Conservation (phyloP, 345 rosid genomes). For the Gynandropsis gynandra region DNA sequence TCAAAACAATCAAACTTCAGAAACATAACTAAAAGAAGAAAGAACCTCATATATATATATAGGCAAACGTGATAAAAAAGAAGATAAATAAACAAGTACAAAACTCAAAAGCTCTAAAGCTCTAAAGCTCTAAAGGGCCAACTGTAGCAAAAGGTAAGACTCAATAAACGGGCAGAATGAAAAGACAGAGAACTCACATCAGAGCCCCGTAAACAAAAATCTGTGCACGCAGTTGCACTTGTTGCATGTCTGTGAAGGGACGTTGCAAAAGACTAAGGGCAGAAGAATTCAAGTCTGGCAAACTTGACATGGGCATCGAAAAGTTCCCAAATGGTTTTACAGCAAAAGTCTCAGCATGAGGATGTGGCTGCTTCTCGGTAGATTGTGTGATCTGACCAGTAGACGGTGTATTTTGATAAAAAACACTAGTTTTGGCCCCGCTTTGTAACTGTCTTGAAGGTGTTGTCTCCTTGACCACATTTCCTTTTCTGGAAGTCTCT, state of each 20-base stretch:
- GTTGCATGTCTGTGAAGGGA: constrained; percentile 94
- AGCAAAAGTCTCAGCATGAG: constrained; percentile 37
- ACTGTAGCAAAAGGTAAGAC: too few relatives aligned
- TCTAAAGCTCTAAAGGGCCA: too few relatives aligned
- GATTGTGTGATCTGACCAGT: constrained; percentile 44
- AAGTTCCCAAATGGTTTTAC: constrained; percentile 46
- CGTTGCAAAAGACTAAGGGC: constrained; percentile 55
- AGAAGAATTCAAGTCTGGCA: constrained; percentile 65
- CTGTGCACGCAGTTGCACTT: constrained; percentile 98
- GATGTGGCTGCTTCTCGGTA: constrained; percentile 50
- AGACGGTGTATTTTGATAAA: constrained; percentile 37
- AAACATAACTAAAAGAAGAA: constrained; percentile 16
- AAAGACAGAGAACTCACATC: constrained; percentile 49
- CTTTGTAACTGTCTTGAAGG: constrained; percentile 38
- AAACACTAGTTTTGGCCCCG: constrained; percentile 39
- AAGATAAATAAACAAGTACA: constrained; percentile 4
- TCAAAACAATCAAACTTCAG: constrained; percentile 13
- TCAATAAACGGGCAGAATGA: not conserved
- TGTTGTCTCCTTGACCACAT: constrained; percentile 33
- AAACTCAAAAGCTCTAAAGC: too few relatives aligned
- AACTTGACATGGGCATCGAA: constrained; percentile 39
- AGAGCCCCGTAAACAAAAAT: constrained; percentile 95
- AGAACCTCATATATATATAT: not conserved
- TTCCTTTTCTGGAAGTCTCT: constrained; percentile 55
- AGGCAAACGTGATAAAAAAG: not conserved